phyloP scores from a whole-genome alignment of 2,329 filamentous ascomycete genomes.

The Magnaporthiopsis rhizophila region DNA sequence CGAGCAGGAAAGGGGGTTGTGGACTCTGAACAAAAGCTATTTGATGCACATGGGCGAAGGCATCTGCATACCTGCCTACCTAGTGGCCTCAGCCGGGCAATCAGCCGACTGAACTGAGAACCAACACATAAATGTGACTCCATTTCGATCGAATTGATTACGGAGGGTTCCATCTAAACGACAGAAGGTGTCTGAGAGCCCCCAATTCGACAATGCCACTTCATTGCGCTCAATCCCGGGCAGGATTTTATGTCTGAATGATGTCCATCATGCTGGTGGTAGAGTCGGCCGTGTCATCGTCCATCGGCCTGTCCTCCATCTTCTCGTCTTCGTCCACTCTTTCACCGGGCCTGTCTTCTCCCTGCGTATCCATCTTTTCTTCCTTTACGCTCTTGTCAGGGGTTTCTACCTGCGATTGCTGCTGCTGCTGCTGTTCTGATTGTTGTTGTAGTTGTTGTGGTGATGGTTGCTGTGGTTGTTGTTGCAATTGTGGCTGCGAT shows the following conservation, averaged over 20 bases:
- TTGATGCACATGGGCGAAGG: not conserved
- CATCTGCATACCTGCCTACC: not conserved
- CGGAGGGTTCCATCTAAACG: not conserved
- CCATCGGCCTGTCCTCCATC: constrained; percentile 14
- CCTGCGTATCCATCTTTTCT: constrained; percentile 21
- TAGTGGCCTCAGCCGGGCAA: not conserved
- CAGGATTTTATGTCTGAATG: not conserved
- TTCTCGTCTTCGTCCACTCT: constrained; percentile 21
- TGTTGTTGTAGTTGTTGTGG: constrained; percentile 17
- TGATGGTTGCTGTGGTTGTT: not conserved
- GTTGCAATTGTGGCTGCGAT: not conserved
- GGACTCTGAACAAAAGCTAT: not conserved
- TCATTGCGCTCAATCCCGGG: not conserved
- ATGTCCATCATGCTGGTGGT: not conserved
- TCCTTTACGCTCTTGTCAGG: constrained; percentile 14
- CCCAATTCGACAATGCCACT: not conserved
- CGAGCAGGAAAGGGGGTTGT: not conserved
- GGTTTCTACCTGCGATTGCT: not conserved
- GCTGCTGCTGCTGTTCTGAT: constrained; percentile 12
- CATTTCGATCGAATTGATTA: not conserved
- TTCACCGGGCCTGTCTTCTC: constrained; percentile 18
- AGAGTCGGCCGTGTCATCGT: constrained; percentile 11
- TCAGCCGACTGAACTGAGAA: not conserved
- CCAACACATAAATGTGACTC: not conserved
- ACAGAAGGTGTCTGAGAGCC: too few relatives aligned